These are phyloP conservation scores for Beta macrorhiza DNA, from an alignment of 179 eudicot species.

Conservation along the genomic window DNA sequence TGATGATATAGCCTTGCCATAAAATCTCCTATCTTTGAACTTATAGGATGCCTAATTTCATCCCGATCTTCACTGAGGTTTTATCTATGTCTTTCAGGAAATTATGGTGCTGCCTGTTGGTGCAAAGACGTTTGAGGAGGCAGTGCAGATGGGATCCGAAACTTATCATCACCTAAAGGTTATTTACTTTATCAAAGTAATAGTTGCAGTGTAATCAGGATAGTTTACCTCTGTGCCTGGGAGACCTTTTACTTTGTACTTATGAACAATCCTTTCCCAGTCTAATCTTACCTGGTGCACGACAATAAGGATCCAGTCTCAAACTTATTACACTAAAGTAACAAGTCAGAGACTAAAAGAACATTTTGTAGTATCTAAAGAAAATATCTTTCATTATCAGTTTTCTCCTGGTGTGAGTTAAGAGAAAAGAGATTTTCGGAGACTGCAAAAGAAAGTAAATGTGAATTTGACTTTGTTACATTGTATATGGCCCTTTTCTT, in stretches of 20 bases:
- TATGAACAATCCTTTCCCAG: background rate
- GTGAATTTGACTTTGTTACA: background rate
- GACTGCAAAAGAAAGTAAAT: background rate
- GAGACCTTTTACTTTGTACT: background rate
- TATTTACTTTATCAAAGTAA: constrained; percentile 1
- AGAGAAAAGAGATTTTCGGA: background rate
- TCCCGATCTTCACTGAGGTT: constrained; percentile 12
- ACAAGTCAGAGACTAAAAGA: background rate
- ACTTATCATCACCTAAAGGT: constrained; percentile 97
- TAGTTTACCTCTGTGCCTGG: background rate
- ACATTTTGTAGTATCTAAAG: background rate
- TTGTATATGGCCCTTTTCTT: background rate
- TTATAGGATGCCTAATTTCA: background rate
- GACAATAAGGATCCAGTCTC: background rate
- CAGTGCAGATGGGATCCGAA: constrained; percentile 92
- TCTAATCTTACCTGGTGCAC: background rate
- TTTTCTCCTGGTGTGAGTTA: background rate
- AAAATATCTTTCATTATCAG: background rate
- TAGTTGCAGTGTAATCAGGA: background rate
- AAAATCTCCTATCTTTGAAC: constrained; percentile 1
- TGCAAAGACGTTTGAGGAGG: constrained; percentile 81
- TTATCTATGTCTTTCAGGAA: constrained; percentile 48
- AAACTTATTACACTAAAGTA: background rate
- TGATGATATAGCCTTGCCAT: background rate
- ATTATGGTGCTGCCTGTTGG: constrained; percentile 88